Conservation (phyloP, 2,329 filamentous ascomycete genomes). For the Penicillium nordicum region DNA sequence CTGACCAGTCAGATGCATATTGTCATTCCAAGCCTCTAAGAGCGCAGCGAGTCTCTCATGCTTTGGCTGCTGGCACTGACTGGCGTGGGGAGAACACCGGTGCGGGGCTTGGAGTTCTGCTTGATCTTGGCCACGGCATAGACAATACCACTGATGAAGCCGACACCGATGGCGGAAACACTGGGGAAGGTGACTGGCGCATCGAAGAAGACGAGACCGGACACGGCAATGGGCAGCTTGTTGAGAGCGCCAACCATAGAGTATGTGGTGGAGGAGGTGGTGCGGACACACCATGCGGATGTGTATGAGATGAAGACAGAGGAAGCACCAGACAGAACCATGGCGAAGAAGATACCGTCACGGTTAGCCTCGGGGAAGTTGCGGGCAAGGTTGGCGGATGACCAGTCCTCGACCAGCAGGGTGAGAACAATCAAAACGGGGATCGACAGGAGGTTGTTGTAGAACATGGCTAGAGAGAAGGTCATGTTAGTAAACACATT, state of each 20-base stretch:
- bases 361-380: slow-evolving; percentile 86
- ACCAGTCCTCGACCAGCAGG: slow-evolving; percentile 88
- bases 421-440: slow-evolving; percentile 83
- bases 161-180: slow-evolving; percentile 84
- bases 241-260: slow-evolving; percentile 98
- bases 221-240: slow-evolving; percentile 93
- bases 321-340: slow-evolving; percentile 89
- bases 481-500: slow-evolving; percentile 5
- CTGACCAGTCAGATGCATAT: slow-evolving; percentile 13
- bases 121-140: slow-evolving; percentile 84
- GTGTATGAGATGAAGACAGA: slow-evolving; percentile 99
- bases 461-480: slow-evolving; percentile 80
- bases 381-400: slow-evolving; percentile 70
- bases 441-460: slow-evolving; percentile 97
- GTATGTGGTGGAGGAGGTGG: slow-evolving; percentile 96
- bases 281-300: slow-evolving; percentile 96
- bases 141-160: slow-evolving; percentile 87
- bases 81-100: slow-evolving; percentile 64
- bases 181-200: slow-evolving; percentile 89
- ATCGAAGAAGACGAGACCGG: slow-evolving; percentile 90
- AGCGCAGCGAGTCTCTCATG: slow-evolving; percentile 79
- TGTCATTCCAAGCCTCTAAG: slow-evolving; percentile 39
- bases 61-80: slow-evolving; percentile 91
- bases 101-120: slow-evolving; percentile 66
- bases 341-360: slow-evolving; percentile 76